Evolutionary conservation across 129 eudicot species (phyloP), one percentile per base, ranked within the genome.

Genomic region (Chrysanthemum lavandulifolium): DNA sequence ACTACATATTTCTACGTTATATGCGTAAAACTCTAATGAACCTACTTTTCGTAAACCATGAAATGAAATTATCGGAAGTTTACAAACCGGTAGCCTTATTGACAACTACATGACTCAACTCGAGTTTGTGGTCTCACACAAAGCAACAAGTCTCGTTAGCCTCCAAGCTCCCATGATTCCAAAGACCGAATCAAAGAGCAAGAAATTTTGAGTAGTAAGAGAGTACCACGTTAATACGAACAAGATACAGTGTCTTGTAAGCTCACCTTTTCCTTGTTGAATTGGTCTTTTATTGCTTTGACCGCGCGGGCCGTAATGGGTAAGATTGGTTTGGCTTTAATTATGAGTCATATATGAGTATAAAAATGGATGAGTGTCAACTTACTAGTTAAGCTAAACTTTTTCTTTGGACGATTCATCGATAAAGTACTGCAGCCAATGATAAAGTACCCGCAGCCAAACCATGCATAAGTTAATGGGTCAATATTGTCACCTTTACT

Each of bases 81-180:
- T 97, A 94, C 71, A 93, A 86, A 78, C 98, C 98, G 98, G 97
- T 25, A 90, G 97, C 79, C 88, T 72, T 45, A 94, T 94, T 36
- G 98, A 94, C 84, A 90, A 90, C 71, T 94, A 94, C 40, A 93
- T 90, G 77, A 79, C 89, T 27, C 97, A 90, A 55, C 73, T 94
- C n/a, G 78, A 88, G 97, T 72, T 88, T 75, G 91, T 94, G 80
- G 88, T 95, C 53, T 95, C 99, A 4, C 91, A 91, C 54, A 95
- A 90, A 84, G 96, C 99, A 40, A 94, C 96, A 14, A 87, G 94
- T 60, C 86, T 95, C 10, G 96, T 95, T 15, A 90, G 96, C 83
- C 91, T 95, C 10, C 96, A 90, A 79, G 93, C 97, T 36, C 96
- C 94, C 48, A 91, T 95, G 99, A 75, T 88, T 90, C 73, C 97